Percentiles rank a stretch among this genome's conserved stretches.
phyloP scores from a whole-genome alignment of 2,329 filamentous ascomycete species.

The Penicillium rolfsii region DNA sequence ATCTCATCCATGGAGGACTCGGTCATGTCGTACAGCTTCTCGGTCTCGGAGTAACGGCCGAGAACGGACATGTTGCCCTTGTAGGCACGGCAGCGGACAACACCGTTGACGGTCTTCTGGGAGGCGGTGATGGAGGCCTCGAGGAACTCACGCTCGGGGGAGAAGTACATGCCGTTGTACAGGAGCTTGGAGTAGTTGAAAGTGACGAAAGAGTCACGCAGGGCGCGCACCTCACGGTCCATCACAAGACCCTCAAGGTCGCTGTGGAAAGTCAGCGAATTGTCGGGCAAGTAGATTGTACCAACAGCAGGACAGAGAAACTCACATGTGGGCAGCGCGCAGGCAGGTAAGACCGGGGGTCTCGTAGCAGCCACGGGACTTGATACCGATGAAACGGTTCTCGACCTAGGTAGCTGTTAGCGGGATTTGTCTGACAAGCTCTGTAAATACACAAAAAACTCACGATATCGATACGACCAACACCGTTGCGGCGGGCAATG shows the following conservation, averaged over 20 bases:
- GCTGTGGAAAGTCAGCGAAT: conserved; percentile 20
- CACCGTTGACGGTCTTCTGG: conserved; percentile 58
- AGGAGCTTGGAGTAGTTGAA: conserved; percentile 60
- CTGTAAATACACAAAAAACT: not conserved
- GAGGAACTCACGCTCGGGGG: conserved; percentile 71
- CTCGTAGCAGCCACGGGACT: conserved; percentile 81
- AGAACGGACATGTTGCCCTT: conserved; percentile 64
- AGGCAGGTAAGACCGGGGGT: conserved; percentile 40
- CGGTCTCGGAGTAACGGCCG: conserved; percentile 62
- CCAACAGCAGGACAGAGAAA: conserved; percentile 47
- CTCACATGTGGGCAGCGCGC: conserved; percentile 44
- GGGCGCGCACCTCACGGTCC: conserved; percentile 68
- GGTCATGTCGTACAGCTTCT: conserved; percentile 70
- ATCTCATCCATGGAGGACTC: conserved; percentile 73
- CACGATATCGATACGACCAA: conserved; percentile 78
- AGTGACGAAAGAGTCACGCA: conserved; percentile 72
- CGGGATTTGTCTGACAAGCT: not conserved
- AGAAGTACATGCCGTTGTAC: conserved; percentile 59
- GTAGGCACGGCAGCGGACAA: conserved; percentile 66
- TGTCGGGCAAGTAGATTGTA: not conserved
- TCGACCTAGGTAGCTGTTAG: conserved; percentile 53
- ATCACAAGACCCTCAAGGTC: conserved; percentile 61
- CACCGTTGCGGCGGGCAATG: conserved; percentile 71
- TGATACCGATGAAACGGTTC: conserved; percentile 78
- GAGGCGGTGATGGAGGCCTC: conserved; percentile 48